A percentile compares a stretch with the other conserved stretches of the same genome.
phyloP scores from a whole-genome alignment of 208 protist genomes.

The Leishmania major region DNA sequence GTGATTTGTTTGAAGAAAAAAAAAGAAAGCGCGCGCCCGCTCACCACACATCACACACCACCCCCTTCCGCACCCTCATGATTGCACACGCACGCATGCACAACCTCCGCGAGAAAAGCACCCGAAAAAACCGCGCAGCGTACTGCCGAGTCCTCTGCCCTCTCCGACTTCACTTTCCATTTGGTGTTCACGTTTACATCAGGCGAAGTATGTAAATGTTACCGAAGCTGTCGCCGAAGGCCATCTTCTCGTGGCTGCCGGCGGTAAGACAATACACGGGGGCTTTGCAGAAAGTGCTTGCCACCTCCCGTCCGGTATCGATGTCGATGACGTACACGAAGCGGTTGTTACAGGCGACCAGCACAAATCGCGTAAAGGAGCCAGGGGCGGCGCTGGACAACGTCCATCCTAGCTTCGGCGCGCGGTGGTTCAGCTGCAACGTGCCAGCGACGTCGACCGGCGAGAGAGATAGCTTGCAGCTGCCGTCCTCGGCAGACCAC shows the following conservation, averaged over 20 bases:
- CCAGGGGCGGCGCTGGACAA: slow-evolving; percentile 76
- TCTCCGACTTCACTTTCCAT: background rate
- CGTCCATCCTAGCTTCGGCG: slow-evolving; percentile 73
- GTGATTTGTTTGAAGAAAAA: no score
- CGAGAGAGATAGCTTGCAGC: slow-evolving; percentile 55
- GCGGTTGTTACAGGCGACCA: slow-evolving; percentile 84
- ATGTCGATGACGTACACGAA: slow-evolving; percentile 88
- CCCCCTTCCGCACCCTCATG: background rate
- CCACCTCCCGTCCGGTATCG: slow-evolving; percentile 67
- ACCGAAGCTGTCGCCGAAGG: slow-evolving; percentile 88
- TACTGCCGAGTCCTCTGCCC: background rate
- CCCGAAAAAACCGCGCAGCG: background rate
- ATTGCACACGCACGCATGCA: background rate
- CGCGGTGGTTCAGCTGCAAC: slow-evolving; percentile 28
- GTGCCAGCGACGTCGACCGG: slow-evolving; percentile 54
- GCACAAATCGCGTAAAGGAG: slow-evolving; percentile 64
- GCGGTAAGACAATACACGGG: slow-evolving; percentile 85
- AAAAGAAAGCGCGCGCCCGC: background rate
- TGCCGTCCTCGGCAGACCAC: slow-evolving; percentile 68
- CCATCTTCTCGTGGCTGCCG: slow-evolving; percentile 51
- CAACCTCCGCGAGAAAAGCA: background rate
- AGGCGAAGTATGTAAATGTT: slow-evolving; percentile 68
- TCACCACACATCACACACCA: no score
- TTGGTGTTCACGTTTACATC: background rate
- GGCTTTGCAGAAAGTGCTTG: slow-evolving; percentile 77